Base-by-base conservation (phyloP, 495 filamentous ascomycete species). In the Lepidopterella palustris region DNA sequence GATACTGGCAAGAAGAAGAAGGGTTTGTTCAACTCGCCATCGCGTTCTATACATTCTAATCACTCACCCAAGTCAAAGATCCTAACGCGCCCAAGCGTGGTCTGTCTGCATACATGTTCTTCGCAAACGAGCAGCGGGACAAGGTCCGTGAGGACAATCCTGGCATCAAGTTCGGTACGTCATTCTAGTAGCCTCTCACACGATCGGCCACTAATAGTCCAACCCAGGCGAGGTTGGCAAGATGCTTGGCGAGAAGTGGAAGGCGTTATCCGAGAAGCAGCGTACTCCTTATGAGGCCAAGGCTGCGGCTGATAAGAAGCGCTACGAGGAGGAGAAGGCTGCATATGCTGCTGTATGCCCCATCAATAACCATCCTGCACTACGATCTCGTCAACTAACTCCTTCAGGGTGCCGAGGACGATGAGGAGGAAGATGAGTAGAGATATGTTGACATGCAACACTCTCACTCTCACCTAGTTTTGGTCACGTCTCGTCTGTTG, bases 51-150 rank as follows among this genome's bases (percentile, higher is more conserved):
- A 39, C 51, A 27, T 31, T 57, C 62, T 59, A 40, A 68, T 42
- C 18, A 18, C 62, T 67, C 31, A 67, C 62, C 48, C 63, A 54
- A 63, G 58, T 45, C 13, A 1, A 63, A 97, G 93, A 98, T 75
- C 93, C 93, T 77, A 97, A 97, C 74, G 92, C 92, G 49, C 93
- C 93, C 71, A 99, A 97, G 88, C 89, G 93, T 77, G 95, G 91
- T 77, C 88, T 99, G 50, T 99, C 93, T 21, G 93, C 95, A 53
- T 99, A 99, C 84, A 99, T 99, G 93, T 99, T 97, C 84, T 99
- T 99, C 73, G 93, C 93, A 82, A 97, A 97, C 69, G 95, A 97
- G 73, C 88, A 96, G 75, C 91, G 93, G 66, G 93, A 97, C 67
- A 95, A 93, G 74, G 93, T 99, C 66, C 88, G 92, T 70, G 89